These are phyloP conservation scores for Neurospora sp. DNA, from an alignment of 495 filamentous ascomycete species.

Conservation along the genomic window DNA sequence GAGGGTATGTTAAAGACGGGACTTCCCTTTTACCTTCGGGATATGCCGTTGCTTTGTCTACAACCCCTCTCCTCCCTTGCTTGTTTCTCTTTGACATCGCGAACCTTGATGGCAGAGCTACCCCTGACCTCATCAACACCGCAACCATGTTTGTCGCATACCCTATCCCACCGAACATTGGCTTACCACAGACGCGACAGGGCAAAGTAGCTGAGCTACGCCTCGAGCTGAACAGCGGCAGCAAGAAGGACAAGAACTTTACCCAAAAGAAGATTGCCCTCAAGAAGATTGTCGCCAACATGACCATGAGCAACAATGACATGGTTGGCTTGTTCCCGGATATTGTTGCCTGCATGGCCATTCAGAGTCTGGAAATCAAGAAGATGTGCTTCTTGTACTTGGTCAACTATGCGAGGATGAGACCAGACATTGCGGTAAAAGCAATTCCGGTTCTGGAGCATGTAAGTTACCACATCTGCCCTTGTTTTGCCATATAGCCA, in stretches of 20 bases:
- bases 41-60: not conserved
- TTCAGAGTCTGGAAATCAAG: conserved; percentile 94
- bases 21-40: not conserved
- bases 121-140: conserved; percentile 1
- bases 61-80: not conserved
- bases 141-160: conserved; percentile 42
- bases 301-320: conserved; percentile 99
- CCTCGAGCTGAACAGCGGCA: conserved; percentile 82
- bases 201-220: conserved; percentile 98
- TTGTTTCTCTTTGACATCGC: not conserved
- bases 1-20: conserved; percentile 51
- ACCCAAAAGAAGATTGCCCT: conserved; percentile 95
- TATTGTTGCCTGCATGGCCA: conserved; percentile 87
- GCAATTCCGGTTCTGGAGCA: conserved; percentile 79
- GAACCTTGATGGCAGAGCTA: conserved; percentile 10
- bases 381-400: conserved; percentile 99
- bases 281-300: conserved; percentile 99
- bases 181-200: conserved; percentile 46
- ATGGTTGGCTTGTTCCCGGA: conserved; percentile 98
- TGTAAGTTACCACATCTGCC: conserved; percentile 37
- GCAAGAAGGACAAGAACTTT: conserved; percentile 98
- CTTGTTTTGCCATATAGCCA: not conserved
- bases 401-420: conserved; percentile 92
- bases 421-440: conserved; percentile 88
- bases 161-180: conserved; percentile 27